These are phyloP conservation scores for Amylocystis lapponica DNA, from an alignment of 768 basidiomycete species.

Conservation along the genomic window DNA sequence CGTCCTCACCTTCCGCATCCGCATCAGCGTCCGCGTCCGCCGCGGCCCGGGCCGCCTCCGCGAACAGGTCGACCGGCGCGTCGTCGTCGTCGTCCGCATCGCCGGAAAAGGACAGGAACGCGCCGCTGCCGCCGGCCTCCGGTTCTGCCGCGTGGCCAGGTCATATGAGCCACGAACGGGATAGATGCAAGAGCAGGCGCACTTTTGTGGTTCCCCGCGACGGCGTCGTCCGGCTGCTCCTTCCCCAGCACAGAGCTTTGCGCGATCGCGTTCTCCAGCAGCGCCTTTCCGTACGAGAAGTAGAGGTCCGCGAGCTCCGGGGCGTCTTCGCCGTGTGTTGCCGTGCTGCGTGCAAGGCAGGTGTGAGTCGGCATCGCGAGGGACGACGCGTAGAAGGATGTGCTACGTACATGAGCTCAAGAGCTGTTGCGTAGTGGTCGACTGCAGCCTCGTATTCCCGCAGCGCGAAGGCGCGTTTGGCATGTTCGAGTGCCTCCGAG, in stretches of 20 bases:
- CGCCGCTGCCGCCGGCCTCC: slow-evolving; percentile 37
- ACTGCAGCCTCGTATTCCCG: slow-evolving; percentile 82
- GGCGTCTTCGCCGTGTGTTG: slow-evolving; percentile 71
- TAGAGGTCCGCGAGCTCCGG: slow-evolving; percentile 85
- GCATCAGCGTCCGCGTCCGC: slow-evolving; percentile 40
- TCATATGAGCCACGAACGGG: not conserved
- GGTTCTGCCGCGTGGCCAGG: slow-evolving; percentile 21
- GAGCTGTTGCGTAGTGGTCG: slow-evolving; percentile 76
- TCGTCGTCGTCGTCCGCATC: slow-evolving; percentile 64
- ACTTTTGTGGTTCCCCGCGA: slow-evolving; percentile 39
- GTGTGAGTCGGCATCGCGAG: not conserved
- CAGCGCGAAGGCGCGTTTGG: slow-evolving; percentile 85
- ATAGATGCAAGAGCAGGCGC: slow-evolving; percentile 3
- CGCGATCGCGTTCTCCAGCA: slow-evolving; percentile 87
- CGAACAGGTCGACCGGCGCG: slow-evolving; percentile 59
- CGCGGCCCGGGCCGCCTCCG: slow-evolving; percentile 44
- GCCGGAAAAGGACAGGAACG: slow-evolving; percentile 75
- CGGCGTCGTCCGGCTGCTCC: slow-evolving; percentile 56
- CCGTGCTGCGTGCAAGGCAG: slow-evolving; percentile 43
- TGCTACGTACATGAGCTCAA: slow-evolving; percentile 73
- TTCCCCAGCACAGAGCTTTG: slow-evolving; percentile 88
- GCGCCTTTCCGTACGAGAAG: slow-evolving; percentile 86
- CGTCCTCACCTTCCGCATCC: slow-evolving; percentile 48
- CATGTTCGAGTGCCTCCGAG: slow-evolving; percentile 65
- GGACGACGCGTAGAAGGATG: slow-evolving; percentile 14